Evolutionary conservation across 2,329 filamentous ascomycete species (phyloP).

Genomic region (Elsinoe fawcettii): DNA sequence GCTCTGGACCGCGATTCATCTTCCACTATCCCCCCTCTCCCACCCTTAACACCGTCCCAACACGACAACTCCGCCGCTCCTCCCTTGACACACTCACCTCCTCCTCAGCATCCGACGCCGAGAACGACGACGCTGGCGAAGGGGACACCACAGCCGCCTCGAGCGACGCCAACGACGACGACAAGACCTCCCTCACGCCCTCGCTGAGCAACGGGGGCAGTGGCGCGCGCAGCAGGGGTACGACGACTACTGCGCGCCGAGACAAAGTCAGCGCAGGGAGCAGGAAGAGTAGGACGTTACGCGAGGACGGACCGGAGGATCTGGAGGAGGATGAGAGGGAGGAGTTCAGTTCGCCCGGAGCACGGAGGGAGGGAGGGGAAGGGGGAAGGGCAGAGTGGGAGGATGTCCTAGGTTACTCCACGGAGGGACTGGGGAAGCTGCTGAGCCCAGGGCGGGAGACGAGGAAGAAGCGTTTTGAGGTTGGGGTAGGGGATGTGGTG

Average conservation of each 20-base stretch:
- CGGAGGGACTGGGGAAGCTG: slow-evolving; percentile 71
- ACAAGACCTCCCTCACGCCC: slow-evolving; percentile 11
- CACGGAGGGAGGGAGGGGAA: background rate
- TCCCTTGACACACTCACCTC: slow-evolving; percentile 33
- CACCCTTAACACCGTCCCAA: slow-evolving; percentile 25
- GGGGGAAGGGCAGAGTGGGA: slow-evolving; percentile 46
- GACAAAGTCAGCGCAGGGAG: background rate
- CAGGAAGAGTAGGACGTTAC: slow-evolving; percentile 16
- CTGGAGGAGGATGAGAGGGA: slow-evolving; percentile 18
- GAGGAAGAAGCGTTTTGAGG: slow-evolving; percentile 74
- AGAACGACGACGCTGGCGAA: background rate
- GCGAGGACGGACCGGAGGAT: slow-evolving; percentile 19
- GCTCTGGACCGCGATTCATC: slow-evolving; percentile 72
- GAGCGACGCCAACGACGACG: slow-evolving; percentile 13
- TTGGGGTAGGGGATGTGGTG: slow-evolving; percentile 69
- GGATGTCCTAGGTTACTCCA: slow-evolving; percentile 63
- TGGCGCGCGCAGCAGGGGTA: background rate
- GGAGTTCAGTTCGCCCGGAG: background rate
- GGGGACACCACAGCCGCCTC: background rate
- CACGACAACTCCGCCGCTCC: slow-evolving; percentile 59
- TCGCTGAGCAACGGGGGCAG: background rate
- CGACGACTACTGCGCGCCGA: background rate
- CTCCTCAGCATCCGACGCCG: background rate
- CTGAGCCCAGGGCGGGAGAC: slow-evolving; percentile 67
- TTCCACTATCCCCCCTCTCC: slow-evolving; percentile 70